Evolutionary conservation across 1,139 yeast genomes (phyloP).

Genomic region (Zhuliangozyma blackwelliae): DNA sequence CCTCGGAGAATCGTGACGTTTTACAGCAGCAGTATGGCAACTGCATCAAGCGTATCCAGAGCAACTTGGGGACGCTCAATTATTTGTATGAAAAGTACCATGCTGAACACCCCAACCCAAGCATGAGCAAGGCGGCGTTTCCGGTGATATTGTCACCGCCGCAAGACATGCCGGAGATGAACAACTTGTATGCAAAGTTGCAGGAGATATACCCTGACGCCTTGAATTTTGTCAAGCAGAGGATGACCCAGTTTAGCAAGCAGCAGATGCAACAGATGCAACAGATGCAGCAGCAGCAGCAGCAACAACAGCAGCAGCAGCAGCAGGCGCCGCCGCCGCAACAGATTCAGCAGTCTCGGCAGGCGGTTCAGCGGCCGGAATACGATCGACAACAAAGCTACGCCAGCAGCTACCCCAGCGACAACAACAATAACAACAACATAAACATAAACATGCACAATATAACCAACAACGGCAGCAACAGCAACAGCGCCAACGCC

Average conservation of each 20-base stretch:
- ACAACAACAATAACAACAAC: constrained; percentile 1
- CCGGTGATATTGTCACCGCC: constrained; percentile 55
- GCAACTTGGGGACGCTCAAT: constrained; percentile 50
- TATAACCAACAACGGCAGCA: too few species aligned
- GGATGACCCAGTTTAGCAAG: constrained; percentile 41
- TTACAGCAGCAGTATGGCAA: constrained; percentile 47
- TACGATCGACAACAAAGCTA: not conserved
- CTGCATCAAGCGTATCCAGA: constrained; percentile 49
- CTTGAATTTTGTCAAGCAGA: constrained; percentile 43
- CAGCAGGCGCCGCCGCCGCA: not conserved
- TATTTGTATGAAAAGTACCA: constrained; percentile 51
- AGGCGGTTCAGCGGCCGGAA: constrained; percentile 1
- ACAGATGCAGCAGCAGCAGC: constrained; percentile 6
- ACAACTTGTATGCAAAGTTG: constrained; percentile 41
- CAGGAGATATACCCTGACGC: constrained; percentile 57
- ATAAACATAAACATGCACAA: too few species aligned
- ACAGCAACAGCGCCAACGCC: not conserved
- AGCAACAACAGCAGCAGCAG: constrained; percentile 7
- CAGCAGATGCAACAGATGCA: constrained; percentile 11
- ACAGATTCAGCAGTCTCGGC: constrained; percentile 1
- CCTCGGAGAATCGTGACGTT: constrained; percentile 33
- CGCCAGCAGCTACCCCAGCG: too few species aligned
- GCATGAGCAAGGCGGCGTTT: constrained; percentile 32
- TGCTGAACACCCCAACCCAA: constrained; percentile 20
- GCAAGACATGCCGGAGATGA: constrained; percentile 51